phyloP scores from a whole-genome alignment of 2,329 filamentous ascomycete species.

The Fusarium temperatum region DNA sequence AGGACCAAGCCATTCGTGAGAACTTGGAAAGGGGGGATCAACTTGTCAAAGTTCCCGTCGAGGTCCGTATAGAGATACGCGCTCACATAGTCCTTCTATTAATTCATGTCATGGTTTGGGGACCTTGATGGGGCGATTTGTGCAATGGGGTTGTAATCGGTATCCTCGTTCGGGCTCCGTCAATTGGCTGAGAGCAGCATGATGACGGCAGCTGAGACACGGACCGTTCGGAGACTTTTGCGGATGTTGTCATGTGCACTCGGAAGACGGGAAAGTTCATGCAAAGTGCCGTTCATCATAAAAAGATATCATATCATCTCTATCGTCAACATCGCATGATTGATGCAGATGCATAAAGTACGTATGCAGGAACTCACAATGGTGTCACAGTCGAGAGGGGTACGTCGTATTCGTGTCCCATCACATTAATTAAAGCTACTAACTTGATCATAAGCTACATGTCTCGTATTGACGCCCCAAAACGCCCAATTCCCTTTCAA shows the following conservation, averaged over 20 bases:
- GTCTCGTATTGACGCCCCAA: slow-evolving; percentile 4
- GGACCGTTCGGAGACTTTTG: background rate
- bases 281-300: too few species aligned
- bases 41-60: background rate
- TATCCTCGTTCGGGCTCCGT: background rate
- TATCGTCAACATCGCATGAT: background rate
- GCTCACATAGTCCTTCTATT: too few species aligned
- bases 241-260: background rate
- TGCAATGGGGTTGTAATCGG: background rate
- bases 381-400: background rate
- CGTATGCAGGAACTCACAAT: background rate
- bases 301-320: too few species aligned
- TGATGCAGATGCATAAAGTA: background rate
- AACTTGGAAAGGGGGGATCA: background rate
- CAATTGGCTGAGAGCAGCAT: background rate
- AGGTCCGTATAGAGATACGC: background rate
- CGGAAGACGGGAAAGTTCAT: background rate
- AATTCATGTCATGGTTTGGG: background rate
- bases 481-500: slow-evolving; percentile 3
- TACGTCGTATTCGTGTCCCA: background rate
- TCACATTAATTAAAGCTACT: slow-evolving; percentile 3
- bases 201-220: background rate
- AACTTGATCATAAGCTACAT: slow-evolving; percentile 1
- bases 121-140: background rate
- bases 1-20: too few species aligned